These are phyloP conservation scores for Lecanicillium sp. DNA, from an alignment of 2,329 filamentous ascomycete genomes.

Conservation along the genomic window DNA sequence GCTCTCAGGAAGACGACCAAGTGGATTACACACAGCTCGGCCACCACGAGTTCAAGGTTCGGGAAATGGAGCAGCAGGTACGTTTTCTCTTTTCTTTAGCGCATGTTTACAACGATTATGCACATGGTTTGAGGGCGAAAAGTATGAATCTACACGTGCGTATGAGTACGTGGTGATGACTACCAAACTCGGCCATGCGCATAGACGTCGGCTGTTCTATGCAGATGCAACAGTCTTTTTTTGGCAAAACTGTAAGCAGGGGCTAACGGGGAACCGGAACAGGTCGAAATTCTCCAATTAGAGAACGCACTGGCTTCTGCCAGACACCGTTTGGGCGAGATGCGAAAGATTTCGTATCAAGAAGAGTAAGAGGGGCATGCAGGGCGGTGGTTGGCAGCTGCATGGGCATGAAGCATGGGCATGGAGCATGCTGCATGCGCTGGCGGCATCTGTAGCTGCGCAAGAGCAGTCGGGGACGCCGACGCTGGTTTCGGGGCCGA, in stretches of 20 bases:
- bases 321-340: constrained; percentile 80
- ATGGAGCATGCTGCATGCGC: too few species aligned
- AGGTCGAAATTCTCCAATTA: constrained; percentile 96
- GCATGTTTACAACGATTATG: neutral
- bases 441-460: too few species aligned
- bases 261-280: constrained; percentile 9
- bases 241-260: too few species aligned
- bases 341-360: constrained; percentile 94
- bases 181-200: too few species aligned
- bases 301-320: constrained; percentile 80
- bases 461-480: too few species aligned
- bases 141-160: too few species aligned
- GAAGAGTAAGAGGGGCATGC: constrained; percentile 48
- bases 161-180: too few species aligned
- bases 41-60: constrained; percentile 94
- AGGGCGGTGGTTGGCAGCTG: neutral
- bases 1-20: constrained; percentile 71
- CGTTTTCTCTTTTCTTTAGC: constrained; percentile 21
- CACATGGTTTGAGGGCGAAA: too few species aligned
- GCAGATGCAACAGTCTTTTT: constrained; percentile 4
- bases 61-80: constrained; percentile 99
- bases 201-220: neutral
- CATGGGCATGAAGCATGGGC: too few species aligned
- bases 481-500: too few species aligned
- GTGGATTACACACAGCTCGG: constrained; percentile 86